Base-by-base conservation (phyloP, 495 filamentous ascomycete species). In the Durotheca rogersii region DNA sequence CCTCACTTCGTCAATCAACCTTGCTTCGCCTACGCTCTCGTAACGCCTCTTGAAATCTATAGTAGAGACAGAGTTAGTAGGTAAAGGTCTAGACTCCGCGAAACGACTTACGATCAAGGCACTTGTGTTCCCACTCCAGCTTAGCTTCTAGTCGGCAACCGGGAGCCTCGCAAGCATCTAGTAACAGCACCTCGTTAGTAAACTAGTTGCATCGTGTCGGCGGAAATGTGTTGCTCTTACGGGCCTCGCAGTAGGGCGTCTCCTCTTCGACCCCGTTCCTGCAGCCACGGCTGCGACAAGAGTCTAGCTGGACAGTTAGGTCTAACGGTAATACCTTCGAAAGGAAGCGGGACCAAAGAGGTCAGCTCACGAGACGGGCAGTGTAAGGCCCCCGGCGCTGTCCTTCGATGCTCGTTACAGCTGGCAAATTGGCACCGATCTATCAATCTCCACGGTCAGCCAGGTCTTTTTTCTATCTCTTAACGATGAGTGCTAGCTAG, bases 371-470 rank as follows among this genome's bases (percentile, higher is more conserved):
- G 47, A 4, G 10, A 31, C 11, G 42, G 5, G 27, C 53, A 57
- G 19, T 41, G 9, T 3, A 0, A 2, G 12, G 15, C 12, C 6
- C 18, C 36, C 11, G 4, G 23, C 23, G 41, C 35, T 34, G 17
- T 18, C 12, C 9, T 41, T 17, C 6, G 16, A 42, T 30, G 23
- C 21, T 35, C 43, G 10, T 5, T 19, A 36, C 55, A 58, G 3
- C 20, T 33, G 2, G 29, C 25, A 7, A 12, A 36, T 41, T 23
- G 19, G 33, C 56, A 60, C n/a, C 51, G 56, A 36, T 55, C 51
- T 60, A 27, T 21, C 23, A 37, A 47, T 2, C 1, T 2, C n/a
- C 12, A 2, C 4, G 9, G 21, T 47, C 16, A 45, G 30, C 20
- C 15, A 36, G 10, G 25, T 29, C 4, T 19, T 0, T 16, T 37